Base-by-base conservation (phyloP, 2,329 filamentous ascomycete species). In the Dryadomyces quercivorus region DNA sequence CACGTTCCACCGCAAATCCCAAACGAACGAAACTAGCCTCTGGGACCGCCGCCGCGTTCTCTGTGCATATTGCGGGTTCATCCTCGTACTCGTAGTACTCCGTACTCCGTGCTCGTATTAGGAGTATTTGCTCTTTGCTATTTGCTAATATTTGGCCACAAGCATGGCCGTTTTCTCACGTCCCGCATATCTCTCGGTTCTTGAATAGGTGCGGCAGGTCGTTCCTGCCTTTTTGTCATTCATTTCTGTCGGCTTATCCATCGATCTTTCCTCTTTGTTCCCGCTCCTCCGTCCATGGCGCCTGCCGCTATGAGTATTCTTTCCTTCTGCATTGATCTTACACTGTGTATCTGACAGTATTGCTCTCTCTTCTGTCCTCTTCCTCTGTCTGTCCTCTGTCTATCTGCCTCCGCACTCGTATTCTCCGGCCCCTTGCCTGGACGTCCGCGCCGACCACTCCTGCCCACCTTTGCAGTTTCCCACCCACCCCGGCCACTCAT, bases 401-500 rank as follows among this genome's bases (percentile, higher is more conserved):
- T n/a, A 15, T 42, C 16, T 42, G 38, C 38, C 26, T 31, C 8
- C 26, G 26, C 8, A n/a, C 26, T 31, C 26, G 26, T 31, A 31
- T 31, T 31, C 4, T n/a, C 26, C 26, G 26, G 26, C 26, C 26
- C 26, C 26, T 31, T 31, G 26, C 26, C 26, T 31, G 26, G 26
- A 31, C 26, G 26, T 31, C 26, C 26, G 26, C 26, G 26, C 26
- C 26, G 26, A 31, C 26, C 4, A 31, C 26, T 31, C 26, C 26
- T 31, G 26, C 26, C 26, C 26, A 31, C 26, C 26, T 31, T 31
- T 31, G 26, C 12, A 16, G 36, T 16, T 16, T 40, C 15, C 10
- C 36, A 40, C 36, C 36, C 51, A 52, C 53, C 56, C 55, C 54
- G 56, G 54, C 52, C 54, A 51, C 56, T 54, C 54, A 58, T 58